Conservation (phyloP, 2,329 filamentous ascomycete species). For the Xylariaceae sp. region DNA sequence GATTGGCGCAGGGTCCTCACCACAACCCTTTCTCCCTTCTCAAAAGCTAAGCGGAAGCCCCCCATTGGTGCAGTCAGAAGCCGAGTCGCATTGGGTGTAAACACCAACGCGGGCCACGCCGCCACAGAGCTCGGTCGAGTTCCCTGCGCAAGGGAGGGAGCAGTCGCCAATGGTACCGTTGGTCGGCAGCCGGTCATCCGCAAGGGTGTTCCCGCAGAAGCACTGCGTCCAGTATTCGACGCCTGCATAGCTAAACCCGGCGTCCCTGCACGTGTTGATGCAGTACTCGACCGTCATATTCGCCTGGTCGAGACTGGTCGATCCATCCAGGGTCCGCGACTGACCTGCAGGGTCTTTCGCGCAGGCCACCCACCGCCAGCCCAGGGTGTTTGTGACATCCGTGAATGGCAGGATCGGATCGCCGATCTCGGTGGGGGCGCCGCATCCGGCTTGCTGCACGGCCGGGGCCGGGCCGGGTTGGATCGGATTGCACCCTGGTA, state of each 20-base stretch:
- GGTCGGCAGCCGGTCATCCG: conserved; percentile 32
- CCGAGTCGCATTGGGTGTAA: conserved; percentile 33
- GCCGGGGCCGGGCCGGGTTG: conserved; percentile 29
- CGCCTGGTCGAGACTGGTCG: conserved; percentile 10
- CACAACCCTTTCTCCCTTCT: no score
- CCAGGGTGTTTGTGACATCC: conserved; percentile 39
- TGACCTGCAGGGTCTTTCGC: conserved; percentile 33
- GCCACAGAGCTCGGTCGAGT: conserved; percentile 35
- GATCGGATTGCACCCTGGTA: conserved; percentile 55
- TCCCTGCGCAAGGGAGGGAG: conserved; percentile 36
- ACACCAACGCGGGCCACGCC: conserved; percentile 33
- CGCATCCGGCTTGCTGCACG: conserved; percentile 24
- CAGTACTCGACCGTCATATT: conserved; percentile 28
- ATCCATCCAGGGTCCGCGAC: conserved; percentile 25
- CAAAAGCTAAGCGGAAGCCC: no score
- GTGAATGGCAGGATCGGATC: conserved; percentile 37
- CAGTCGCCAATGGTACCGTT: conserved; percentile 41
- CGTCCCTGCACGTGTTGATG: conserved; percentile 16
- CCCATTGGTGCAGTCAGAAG: conserved; percentile 21
- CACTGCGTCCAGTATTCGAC: conserved; percentile 26
- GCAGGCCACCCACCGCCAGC: conserved; percentile 52
- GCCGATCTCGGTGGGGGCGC: conserved; percentile 36
- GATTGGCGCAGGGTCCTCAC: no score
- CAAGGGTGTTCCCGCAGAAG: conserved; percentile 28
- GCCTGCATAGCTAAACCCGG: conserved; percentile 21